Evolutionary conservation across 2,329 filamentous ascomycete genomes (phyloP).

Genomic region (Aaosphaeria arxii): DNA sequence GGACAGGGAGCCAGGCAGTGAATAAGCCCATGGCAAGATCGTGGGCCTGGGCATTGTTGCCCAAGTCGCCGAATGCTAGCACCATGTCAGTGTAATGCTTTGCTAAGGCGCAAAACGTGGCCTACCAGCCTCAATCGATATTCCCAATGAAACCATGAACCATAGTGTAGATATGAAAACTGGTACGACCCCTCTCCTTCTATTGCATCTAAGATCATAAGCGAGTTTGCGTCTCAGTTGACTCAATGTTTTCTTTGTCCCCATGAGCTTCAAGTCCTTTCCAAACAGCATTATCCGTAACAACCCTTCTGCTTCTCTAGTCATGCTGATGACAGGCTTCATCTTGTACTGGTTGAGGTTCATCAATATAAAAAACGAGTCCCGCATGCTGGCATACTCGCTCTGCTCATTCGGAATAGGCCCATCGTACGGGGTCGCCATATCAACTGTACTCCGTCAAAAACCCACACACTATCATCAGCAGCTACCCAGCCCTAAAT

Average conservation of each 20-base stretch:
- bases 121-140: conserved; percentile 30
- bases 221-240: conserved; percentile 36
- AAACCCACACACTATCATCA: too few species aligned
- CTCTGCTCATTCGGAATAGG: conserved; percentile 19
- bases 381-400: conserved; percentile 38
- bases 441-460: conserved; percentile 24
- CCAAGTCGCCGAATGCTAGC: conserved; percentile 32
- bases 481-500: not conserved
- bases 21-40: conserved; percentile 45
- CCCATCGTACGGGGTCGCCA: conserved; percentile 32
- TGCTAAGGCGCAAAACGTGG: not conserved
- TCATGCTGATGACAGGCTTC: conserved; percentile 16
- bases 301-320: conserved; percentile 37
- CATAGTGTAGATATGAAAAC: conserved; percentile 43
- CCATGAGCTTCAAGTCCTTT: conserved; percentile 31
- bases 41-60: conserved; percentile 42
- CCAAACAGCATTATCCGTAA: conserved; percentile 42
- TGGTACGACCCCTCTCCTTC: conserved; percentile 41
- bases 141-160: conserved; percentile 40
- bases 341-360: conserved; percentile 47
- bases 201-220: conserved; percentile 38
- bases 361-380: conserved; percentile 45
- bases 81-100: not conserved
- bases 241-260: conserved; percentile 25
- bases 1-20: conserved; percentile 45